phyloP scores from a whole-genome alignment of 441 rosid species.

The Pelargonium citronellum region DNA sequence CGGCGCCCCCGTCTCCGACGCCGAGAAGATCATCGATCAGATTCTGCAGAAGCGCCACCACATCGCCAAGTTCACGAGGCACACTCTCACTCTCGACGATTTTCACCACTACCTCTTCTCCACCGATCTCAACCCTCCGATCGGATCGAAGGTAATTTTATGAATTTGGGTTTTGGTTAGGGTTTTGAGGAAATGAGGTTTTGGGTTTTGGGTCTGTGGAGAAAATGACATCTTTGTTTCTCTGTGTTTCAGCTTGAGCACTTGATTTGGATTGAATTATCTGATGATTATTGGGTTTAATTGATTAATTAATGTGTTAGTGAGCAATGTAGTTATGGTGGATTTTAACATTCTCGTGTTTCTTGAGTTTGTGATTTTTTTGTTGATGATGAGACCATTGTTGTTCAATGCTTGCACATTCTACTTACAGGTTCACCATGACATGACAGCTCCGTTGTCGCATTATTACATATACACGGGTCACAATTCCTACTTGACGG shows the following conservation, averaged over 20 bases:
- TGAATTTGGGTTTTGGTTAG: not conserved
- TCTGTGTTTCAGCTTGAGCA: too few species aligned
- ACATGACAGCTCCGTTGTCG: conserved; percentile 64
- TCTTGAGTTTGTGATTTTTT: not conserved
- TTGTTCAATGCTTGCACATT: not conserved
- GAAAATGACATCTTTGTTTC: too few species aligned
- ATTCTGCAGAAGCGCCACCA: conserved; percentile 48
- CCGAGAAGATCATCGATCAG: conserved; percentile 43
- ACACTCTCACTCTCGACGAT: conserved; percentile 52
- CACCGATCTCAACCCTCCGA: conserved; percentile 56
- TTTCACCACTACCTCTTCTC: conserved; percentile 54
- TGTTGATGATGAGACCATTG: conserved; percentile 5
- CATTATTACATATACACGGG: conserved; percentile 83
- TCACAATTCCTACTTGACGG: conserved; percentile 77
- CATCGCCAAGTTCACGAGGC: conserved; percentile 44
- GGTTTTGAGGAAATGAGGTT: not conserved
- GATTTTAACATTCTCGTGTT: not conserved
- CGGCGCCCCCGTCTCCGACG: conserved; percentile 33
- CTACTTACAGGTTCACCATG: conserved; percentile 54
- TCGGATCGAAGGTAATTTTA: conserved; percentile 33
- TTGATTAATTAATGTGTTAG: not conserved
- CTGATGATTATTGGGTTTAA: not conserved
- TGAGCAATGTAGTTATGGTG: not conserved
- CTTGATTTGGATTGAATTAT: too few species aligned
- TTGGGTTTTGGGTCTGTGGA: not conserved